Base-by-base conservation (phyloP, 2,329 filamentous ascomycete species). In the Curvularia verruculosa region DNA sequence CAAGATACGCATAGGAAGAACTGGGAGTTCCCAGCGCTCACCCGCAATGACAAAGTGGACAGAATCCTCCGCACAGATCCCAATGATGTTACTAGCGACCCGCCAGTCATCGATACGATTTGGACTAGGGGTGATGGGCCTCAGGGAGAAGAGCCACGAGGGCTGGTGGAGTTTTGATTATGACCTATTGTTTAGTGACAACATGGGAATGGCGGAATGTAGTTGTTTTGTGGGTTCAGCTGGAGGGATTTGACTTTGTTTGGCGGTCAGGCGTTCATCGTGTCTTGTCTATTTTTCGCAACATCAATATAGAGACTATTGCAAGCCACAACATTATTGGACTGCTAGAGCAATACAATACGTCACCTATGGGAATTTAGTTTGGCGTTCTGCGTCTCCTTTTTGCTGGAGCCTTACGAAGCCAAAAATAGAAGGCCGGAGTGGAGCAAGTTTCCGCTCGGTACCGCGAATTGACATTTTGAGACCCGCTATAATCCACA, bases 401-500 rank as follows among this genome's bases (percentile, higher is more conserved):
- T 18, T 34, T 37, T 37, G 31, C 13, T 7, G 15, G 15, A 28
- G 36, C 7, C 3, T 23, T 26, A 26, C 15, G 15, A 8, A 19
- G 46, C 46, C 46, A 49, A 49, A 49, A 49, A 49, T 49, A 49
- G 46, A 26, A 23, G 6, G 5, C 12, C 31, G 34, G 46, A 39
- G 21, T 28, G 21, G 15, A 26, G 23, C 34, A 5, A 18, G 46
- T 31, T 37, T 36, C 31, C 29, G 13, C 8, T 21, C n/a, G 34
- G 34, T 23, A 45, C 46, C 15, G 23, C n/a, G 23, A 28, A 46
- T 18, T 24, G 44, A 18, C 31, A n/a, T 24, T 13, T 34, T 23
- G 50, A 66, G 52, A 37, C 47, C 48, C 36, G 49, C 52, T 19
- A 19, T n/a, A 39, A 39, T 29, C 52, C 40, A 55, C 47, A 44